Percentiles rank a stretch among this genome's conserved stretches.
phyloP scores from a whole-genome alignment of 768 basidiomycete species.

The Auriscalpium vulgare region DNA sequence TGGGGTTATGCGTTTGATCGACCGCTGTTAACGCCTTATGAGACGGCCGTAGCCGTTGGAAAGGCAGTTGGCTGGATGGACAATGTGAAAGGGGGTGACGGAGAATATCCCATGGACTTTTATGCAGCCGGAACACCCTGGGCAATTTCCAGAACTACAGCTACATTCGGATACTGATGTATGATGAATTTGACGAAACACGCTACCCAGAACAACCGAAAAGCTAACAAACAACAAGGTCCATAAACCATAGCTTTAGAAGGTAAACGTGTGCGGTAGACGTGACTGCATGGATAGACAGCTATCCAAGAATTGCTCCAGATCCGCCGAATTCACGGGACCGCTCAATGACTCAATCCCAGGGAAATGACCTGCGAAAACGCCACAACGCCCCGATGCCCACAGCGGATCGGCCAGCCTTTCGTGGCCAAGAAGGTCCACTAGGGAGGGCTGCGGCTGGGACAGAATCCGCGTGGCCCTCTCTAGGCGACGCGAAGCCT shows the following conservation, averaged over 20 bases:
- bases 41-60: conserved; percentile 81
- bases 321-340: conserved; percentile 7
- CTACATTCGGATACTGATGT: conserved; percentile 6
- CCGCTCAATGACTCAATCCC: conserved; percentile 18
- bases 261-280: conserved; percentile 7
- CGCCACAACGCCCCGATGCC: conserved; percentile 4
- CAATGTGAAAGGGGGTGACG: conserved; percentile 19
- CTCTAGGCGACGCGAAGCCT: conserved; percentile 8
- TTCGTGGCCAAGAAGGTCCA: conserved; percentile 15
- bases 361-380: conserved; percentile 18
- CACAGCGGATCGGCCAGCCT: conserved; percentile 10
- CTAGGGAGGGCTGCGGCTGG: conserved; percentile 7
- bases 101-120: conserved; percentile 92
- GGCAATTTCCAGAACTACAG: conserved; percentile 53
- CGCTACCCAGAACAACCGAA: not conserved
- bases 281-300: conserved; percentile 14
- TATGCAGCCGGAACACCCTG: conserved; percentile 77
- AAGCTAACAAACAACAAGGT: no score
- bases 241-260: not conserved
- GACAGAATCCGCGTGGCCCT: conserved; percentile 12
- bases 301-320: conserved; percentile 18
- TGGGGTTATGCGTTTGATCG: conserved; percentile 96
- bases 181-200: not conserved
- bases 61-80: conserved; percentile 59
- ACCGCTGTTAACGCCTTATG: conserved; percentile 89